phyloP scores from a whole-genome alignment of 164 flowering plant species.

The Chimonanthus salicifolius region DNA sequence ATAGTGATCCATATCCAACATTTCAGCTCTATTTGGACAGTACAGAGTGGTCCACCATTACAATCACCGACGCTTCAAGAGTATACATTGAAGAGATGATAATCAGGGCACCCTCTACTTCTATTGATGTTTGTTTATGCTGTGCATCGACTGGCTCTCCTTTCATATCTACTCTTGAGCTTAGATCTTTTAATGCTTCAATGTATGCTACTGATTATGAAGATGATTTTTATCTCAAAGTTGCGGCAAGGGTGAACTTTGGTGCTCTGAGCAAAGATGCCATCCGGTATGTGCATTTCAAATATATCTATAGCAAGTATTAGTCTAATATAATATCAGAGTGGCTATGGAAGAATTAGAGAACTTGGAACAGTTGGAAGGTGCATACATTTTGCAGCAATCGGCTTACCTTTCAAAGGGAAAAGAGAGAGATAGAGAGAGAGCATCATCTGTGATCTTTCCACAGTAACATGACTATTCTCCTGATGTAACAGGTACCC shows the following conservation, averaged over 20 bases:
- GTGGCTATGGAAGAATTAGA: background rate
- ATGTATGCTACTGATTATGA: constrained; percentile 93
- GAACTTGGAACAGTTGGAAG: background rate
- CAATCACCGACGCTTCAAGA: constrained; percentile 54
- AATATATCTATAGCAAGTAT: background rate
- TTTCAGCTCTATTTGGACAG: constrained; percentile 80
- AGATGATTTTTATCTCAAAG: constrained; percentile 63
- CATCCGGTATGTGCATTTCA: constrained; percentile 42
- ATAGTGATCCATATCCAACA: constrained; percentile 59
- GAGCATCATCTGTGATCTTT: background rate
- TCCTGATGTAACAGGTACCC: constrained; percentile 64
- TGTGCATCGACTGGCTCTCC: constrained; percentile 88
- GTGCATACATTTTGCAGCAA: too few relatives aligned
- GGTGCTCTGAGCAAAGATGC: constrained; percentile 60
- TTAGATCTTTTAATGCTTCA: constrained; percentile 76
- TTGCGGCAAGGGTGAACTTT: constrained; percentile 85
- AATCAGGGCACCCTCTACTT: constrained; percentile 62
- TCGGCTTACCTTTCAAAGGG: background rate
- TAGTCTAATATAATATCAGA: too few relatives aligned
- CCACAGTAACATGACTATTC: background rate
- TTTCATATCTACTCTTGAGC: constrained; percentile 88
- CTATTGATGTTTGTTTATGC: constrained; percentile 73
- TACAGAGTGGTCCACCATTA: constrained; percentile 75
- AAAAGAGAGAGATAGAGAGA: background rate
- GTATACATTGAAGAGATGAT: constrained; percentile 75